Evolutionary conservation across 2,329 filamentous ascomycete genomes (phyloP).

Genomic region (Coccinonectria pachysandricola): DNA sequence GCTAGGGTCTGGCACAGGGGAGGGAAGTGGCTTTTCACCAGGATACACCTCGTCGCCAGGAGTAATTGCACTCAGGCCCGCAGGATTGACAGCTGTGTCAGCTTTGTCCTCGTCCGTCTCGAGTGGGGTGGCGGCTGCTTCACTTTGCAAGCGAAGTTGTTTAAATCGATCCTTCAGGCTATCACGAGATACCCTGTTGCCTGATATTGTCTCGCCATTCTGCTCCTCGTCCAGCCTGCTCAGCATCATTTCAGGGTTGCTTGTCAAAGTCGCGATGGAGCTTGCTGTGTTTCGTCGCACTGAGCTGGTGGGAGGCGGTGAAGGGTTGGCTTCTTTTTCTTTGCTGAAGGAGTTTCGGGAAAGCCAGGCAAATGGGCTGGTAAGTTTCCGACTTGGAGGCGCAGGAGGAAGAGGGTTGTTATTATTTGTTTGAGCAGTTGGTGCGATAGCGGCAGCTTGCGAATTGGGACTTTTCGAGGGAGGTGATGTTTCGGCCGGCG

Average conservation of each 20-base stretch:
- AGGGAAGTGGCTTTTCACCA: constrained; percentile 25
- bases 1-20: constrained; percentile 55
- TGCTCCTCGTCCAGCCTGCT: constrained; percentile 65
- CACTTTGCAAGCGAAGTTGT: constrained; percentile 62
- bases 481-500: constrained; percentile 37
- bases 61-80: constrained; percentile 13
- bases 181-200: constrained; percentile 39
- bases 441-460: constrained; percentile 22
- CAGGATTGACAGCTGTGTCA: constrained; percentile 13
- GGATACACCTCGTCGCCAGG: constrained; percentile 16
- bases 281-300: constrained; percentile 63
- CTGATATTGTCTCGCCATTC: constrained; percentile 37
- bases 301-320: constrained; percentile 38
- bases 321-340: constrained; percentile 41
- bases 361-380: constrained; percentile 80
- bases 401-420: constrained; percentile 16
- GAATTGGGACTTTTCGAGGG: constrained; percentile 35
- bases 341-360: constrained; percentile 56
- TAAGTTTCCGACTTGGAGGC: constrained; percentile 58
- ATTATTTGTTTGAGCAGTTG: constrained; percentile 17
- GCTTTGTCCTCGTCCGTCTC: constrained; percentile 45
- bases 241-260: constrained; percentile 72
- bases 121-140: constrained; percentile 45
- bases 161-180: constrained; percentile 74
- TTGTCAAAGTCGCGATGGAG: constrained; percentile 67